Conservation (phyloP, 1,139 yeast genomes). For the Arxiozyma slooffiae region DNA sequence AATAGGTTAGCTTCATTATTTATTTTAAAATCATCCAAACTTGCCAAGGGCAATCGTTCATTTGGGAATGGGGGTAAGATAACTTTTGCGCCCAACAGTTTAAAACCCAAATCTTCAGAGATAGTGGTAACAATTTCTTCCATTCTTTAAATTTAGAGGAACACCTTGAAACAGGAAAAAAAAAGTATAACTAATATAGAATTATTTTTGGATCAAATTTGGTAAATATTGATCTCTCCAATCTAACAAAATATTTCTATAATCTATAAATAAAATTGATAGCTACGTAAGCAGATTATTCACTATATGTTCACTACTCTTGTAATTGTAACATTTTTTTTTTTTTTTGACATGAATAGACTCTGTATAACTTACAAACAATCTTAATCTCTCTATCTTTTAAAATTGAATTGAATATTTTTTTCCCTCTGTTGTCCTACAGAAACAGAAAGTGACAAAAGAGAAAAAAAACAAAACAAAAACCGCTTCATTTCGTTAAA, state of each 20-base stretch:
- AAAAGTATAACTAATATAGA: background rate
- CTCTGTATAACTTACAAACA: no score
- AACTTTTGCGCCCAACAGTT: conserved; percentile 27
- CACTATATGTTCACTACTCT: no score
- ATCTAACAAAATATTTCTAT: background rate
- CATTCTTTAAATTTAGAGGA: background rate
- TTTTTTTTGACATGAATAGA: no score
- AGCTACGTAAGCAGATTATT: no score
- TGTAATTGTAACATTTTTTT: no score
- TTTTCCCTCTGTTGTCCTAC: background rate
- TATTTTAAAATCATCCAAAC: conserved; percentile 22
- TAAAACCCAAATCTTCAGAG: conserved; percentile 35
- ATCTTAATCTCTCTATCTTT: no score
- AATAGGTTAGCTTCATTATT: conserved; percentile 16
- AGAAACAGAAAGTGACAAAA: no score
- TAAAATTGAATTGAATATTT: no score
- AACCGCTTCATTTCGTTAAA: background rate
- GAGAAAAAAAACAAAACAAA: no score
- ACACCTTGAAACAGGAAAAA: background rate
- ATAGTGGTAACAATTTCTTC: conserved; percentile 23
- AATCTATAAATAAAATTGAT: no score
- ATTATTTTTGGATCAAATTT: background rate
- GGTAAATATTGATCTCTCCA: background rate
- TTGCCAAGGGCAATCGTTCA: conserved; percentile 27
- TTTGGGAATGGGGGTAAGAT: conserved; percentile 27